Base-by-base conservation (phyloP, 371 early-diverging fungal species). In the Choanephora cucurbitarum region DNA sequence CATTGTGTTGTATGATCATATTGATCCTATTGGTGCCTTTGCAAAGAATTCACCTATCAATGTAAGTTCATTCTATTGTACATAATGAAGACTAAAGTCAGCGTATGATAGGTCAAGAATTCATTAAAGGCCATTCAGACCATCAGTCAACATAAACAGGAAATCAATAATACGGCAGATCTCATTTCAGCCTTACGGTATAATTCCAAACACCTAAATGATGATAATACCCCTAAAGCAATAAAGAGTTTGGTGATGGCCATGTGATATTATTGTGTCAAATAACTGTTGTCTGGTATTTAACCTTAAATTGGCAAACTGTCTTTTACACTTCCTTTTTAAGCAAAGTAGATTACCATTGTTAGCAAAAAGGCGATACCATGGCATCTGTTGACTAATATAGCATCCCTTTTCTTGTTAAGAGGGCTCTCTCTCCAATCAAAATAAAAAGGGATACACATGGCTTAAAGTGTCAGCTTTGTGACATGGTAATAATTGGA, bases 1-100 rank as follows among this genome's bases (percentile, higher is more conserved):
- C 39, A 91, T 93, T 54, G 84, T 97, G 41, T 69, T 96, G 32
- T 96, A 95, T 65, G 97, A 97, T 75, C 92, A 93, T 73, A 85
- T 95, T 44, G 82, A 89, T 66, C 86, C 88, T 14, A 77, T 78
- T 24, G 97, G 97, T 13, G 89, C 86, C 0, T 92, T 91, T 64
- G 70, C 73, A 40, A 88, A 90, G 60, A 75, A 63, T 46, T 90
- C 92, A 18, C 84, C 88, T 28, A 89, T 94, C 58, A 91, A 93
- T 73, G 87, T 91, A 77, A 55, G 47, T 23, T 3, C 6, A 43
- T n/a, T n/a, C n/a, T n/a, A n/a, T n/a, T n/a, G n/a, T n/a, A n/a
- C n/a, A n/a, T n/a, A n/a, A n/a, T n/a, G n/a, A n/a, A n/a, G n/a
- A n/a, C n/a, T n/a, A n/a, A n/a, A n/a, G n/a, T n/a, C n/a, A n/a